A percentile compares a stretch with the other conserved stretches of the same genome.
Conservation (phyloP, 2,329 filamentous ascomycete species). For the Mollisia scopiformis region DNA sequence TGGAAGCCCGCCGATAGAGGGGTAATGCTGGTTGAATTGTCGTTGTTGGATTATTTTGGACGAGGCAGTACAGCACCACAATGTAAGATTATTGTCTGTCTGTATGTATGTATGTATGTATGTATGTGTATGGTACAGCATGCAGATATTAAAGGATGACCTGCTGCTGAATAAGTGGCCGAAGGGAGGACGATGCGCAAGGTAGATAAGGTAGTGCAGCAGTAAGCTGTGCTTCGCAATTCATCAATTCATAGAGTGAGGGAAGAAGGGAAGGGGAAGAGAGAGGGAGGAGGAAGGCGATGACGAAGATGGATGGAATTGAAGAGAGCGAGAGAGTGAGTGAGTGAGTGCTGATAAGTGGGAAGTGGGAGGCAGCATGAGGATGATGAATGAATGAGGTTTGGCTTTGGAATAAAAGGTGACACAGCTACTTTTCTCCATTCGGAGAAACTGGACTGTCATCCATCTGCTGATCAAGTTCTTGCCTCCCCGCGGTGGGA, state of each 20-base stretch:
- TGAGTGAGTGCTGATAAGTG: too few species aligned
- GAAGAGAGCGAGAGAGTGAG: too few species aligned
- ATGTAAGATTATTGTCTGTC: too few species aligned
- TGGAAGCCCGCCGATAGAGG: neutral
- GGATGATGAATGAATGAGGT: too few species aligned
- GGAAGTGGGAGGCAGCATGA: neutral
- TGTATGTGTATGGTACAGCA: too few species aligned
- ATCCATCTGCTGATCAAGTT: neutral
- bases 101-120: too few species aligned
- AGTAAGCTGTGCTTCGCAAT: neutral
- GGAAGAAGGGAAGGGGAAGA: neutral
- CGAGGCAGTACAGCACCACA: conserved; percentile 8
- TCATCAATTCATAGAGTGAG: neutral
- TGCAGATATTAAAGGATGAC: neutral
- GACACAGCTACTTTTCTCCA: too few species aligned
- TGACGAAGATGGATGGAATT: too few species aligned
- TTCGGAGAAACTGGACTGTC: too few species aligned
- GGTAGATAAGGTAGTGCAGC: neutral
- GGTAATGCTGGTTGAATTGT: neutral
- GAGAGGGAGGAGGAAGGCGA: neutral
- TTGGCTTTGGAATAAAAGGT: too few species aligned
- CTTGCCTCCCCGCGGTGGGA: too few species aligned
- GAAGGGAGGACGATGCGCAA: neutral
- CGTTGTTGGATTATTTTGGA: neutral
- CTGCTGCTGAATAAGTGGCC: neutral